Conservation (phyloP, 805 yeast genomes). For the Metschnikowia drakensbergensis region DNA sequence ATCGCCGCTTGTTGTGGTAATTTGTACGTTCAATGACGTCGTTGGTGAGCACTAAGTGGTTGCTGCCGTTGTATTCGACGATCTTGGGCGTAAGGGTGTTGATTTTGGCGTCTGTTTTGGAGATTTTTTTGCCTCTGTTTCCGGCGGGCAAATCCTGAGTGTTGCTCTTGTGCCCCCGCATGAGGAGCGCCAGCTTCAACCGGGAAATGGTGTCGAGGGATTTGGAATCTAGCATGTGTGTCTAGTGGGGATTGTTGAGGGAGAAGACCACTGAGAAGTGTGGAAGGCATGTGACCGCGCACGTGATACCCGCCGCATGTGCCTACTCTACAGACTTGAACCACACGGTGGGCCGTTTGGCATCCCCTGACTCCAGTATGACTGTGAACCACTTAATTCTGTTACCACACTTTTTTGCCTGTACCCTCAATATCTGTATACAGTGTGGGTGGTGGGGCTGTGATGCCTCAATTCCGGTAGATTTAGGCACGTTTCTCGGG, state of each 20-base stretch:
- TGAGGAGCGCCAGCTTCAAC: slow-evolving; percentile 36
- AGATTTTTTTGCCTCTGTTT: slow-evolving; percentile 34
- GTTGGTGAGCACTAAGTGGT: slow-evolving; percentile 36
- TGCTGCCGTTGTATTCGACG: slow-evolving; percentile 37
- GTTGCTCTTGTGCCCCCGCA: slow-evolving; percentile 11
- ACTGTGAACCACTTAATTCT: not conserved
- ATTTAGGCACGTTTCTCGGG: too few species aligned
- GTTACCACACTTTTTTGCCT: too few species aligned
- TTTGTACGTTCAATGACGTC: slow-evolving; percentile 29
- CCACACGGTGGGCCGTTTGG: too few species aligned
- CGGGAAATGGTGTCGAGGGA: slow-evolving; percentile 37
- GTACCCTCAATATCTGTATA: too few species aligned
- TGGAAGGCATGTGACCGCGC: not conserved
- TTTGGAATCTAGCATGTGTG: slow-evolving; percentile 33
- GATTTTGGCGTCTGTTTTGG: slow-evolving; percentile 14
- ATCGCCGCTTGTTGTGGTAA: slow-evolving; percentile 31
- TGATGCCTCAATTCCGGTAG: too few species aligned
- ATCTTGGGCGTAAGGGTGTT: slow-evolving; percentile 29
- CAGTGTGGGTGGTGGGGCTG: too few species aligned
- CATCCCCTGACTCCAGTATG: not conserved
- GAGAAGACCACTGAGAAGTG: not conserved
- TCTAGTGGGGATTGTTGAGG: not conserved
- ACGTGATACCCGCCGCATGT: not conserved
- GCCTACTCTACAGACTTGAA: too few species aligned
- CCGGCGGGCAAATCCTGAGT: slow-evolving; percentile 14